Evolutionary conservation across 2,329 filamentous ascomycete genomes (phyloP).

Genomic region (Penicillium glabrum): DNA sequence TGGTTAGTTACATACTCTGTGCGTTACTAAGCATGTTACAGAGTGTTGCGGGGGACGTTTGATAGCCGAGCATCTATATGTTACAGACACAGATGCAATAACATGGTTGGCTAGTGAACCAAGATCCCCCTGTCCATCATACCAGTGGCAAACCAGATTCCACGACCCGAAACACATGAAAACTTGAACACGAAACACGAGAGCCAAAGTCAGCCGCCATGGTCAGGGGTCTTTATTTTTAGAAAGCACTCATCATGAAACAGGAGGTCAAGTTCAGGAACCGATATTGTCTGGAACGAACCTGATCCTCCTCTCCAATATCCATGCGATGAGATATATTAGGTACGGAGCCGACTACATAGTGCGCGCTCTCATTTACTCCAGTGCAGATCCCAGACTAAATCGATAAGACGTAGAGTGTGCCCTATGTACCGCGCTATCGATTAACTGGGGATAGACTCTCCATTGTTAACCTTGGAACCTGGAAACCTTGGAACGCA

Average conservation of each 20-base stretch:
- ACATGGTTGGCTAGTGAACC: not conserved
- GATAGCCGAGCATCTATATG: not conserved
- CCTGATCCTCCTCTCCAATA: not conserved
- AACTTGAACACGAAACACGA: conserved; percentile 8
- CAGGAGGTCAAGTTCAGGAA: not conserved
- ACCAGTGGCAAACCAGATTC: not conserved
- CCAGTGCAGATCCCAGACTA: not conserved
- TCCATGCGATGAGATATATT: not conserved
- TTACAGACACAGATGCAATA: not conserved
- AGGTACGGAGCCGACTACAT: not conserved
- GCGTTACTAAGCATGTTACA: not conserved
- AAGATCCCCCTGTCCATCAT: not conserved
- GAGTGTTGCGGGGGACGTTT: not conserved
- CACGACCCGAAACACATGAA: not conserved
- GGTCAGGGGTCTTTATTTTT: not conserved
- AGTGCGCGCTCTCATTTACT: not conserved
- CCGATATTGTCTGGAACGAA: not conserved
- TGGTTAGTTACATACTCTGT: not conserved
- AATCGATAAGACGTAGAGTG: not conserved
- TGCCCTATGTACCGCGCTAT: not conserved
- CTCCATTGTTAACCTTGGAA: not conserved
- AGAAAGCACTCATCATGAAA: conserved; percentile 1
- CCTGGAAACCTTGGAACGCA: not conserved
- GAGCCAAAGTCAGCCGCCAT: conserved; percentile 10
- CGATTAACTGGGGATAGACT: not conserved